Evolutionary conservation across 2,329 filamentous ascomycete genomes (phyloP), one percentile per base, ranked within the genome.

Genomic region (Dendrostoma leiphaemia): DNA sequence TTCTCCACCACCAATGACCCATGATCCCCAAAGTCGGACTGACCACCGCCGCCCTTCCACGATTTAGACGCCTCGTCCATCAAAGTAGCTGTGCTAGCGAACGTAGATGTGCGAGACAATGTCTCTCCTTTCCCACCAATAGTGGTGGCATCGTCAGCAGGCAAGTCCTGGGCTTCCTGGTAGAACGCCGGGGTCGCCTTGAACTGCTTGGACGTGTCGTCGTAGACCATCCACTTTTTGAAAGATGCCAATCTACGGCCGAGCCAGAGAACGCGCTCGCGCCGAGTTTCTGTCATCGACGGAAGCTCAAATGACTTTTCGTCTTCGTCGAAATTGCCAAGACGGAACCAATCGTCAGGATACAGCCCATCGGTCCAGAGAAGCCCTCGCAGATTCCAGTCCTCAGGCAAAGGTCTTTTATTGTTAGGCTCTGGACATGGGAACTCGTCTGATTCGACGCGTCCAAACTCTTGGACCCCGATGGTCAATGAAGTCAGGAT

Each of bases 361-460:
- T 81, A 85, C 53, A 86, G 86, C 10, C 74, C 72, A 2, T 83
- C 75, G 0, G 78, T 73, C 73, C 83, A 89, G 2, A 84, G 65
- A 1, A 89, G 70, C 0, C 88, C 88, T 1, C 85, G 76, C 52
- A 90, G 77, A 0, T 81, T 76, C 59, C 83, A 89, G 57, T 91
- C 88, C 46, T 91, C 88, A 0, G 86, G 85, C 0, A 91, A 65
- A 0, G 87, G 86, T 1, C 77, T 72, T 35, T 71, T 72, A 2
- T 73, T 73, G 2, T n/a, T n/a, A n/a, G n/a, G n/a, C n/a, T n/a
- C n/a, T n/a, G 72, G 71, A 1, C 69, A 64, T 0, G 81, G 80
- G 53, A 88, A 84, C 0, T 69, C 63, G 1, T 64, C 66, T 28
- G 63, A 71, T 29, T 71, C 69, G 56, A 83, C 69, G 24, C 73